Evolutionary conservation across 2,329 filamentous ascomycete species (phyloP), one percentile per base, ranked within the genome.

Genomic region (Colletotrichum cordylinicola): DNA sequence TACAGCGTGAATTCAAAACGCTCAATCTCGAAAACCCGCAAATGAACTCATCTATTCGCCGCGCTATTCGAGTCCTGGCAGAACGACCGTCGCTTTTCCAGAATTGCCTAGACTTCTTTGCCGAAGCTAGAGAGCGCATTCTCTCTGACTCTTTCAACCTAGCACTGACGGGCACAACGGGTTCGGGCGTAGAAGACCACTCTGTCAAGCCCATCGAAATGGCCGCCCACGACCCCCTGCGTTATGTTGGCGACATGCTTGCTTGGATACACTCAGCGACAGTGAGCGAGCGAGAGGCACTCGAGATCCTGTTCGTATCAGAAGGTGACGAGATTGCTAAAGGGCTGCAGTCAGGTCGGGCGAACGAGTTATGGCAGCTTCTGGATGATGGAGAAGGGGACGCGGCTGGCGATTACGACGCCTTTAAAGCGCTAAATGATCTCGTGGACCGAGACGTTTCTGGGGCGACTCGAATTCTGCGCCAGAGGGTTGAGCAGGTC

Each of bases 221-320:
- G 80, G 94, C 93, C 13, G 96, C 97, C 1, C 96, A 98, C 82
- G 97, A 99, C 81, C 93, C 95, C 2, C 86, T 98, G 31, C 92
- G 97, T 24, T 98, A 98, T 83, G 93, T 98, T 4, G 96, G 97
- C 69, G 97, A 99, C 82, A 99, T 99, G 96, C 90, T 99, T 16
- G 97, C 97, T 7, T 99, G 97, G 97, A 93, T 94, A 8, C 97
- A 99, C 83, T 98, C 97, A 1, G 94, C 96, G 4, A 94, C 96
- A 0, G 97, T 99, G 1, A 98, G 96, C 37, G 97, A 99, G 84
- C 91, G 95, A 68, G 97, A 99, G 84, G 96, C 96, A 0, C 88
- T 99, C 8, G 96, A 98, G 83, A 92, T 95, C 3, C 88, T 99
- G 1, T 99, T 99, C 82, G 93, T 98, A 56, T 94, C 94, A 0